Base-by-base conservation (phyloP, 75 land plant species). In the Chamaecyparis obtusa region DNA sequence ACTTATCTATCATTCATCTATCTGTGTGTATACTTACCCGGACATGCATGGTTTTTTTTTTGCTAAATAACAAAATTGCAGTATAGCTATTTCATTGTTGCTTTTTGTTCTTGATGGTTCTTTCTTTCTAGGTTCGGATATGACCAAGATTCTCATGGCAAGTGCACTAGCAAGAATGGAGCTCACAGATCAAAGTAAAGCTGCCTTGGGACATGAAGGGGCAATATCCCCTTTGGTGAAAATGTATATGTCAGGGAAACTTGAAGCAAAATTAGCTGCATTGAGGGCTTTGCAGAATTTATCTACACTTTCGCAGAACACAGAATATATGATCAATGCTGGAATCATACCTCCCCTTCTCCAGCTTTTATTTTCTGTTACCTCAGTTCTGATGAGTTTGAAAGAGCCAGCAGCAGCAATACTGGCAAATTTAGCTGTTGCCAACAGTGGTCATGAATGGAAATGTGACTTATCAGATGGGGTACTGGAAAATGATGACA, bases 131-230 rank as follows among this genome's bases (percentile, higher is more conserved):
- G 97, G 97, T 54, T 92, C 95, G 35, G 91, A 90, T 37, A 90
- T 89, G 89, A 88, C 88, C 57, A 93, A 95, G 86, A 88, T 94
- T 79, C 89, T 93, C 48, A 93, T 94, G 94, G 97, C 97, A 84
- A 93, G 93, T 24, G 90, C 92, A 33, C 21, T 95, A 15, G 90
- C 94, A 67, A 90, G 89, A 43, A 91, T 95, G 93, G 90, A 90
- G 83, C 91, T 94, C 3, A 89, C 94, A 27, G 95, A 94, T 64
- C 93, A 95, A 71, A 89, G 85, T 87, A 89, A 86, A 88, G 90
- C 89, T 37, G 64, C 88, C 46, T 89, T 95, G 44, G 94, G 93
- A 46, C 88, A 91, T 74, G 91, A 89, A 83, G 97, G 94, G 7
- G 92, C 90, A 51, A 88, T 94, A 19, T 90, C 87, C 44, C 88